These are phyloP conservation scores for Chamaecyparis obtusa DNA, from an alignment of 75 land plant species.

Conservation along the genomic window DNA sequence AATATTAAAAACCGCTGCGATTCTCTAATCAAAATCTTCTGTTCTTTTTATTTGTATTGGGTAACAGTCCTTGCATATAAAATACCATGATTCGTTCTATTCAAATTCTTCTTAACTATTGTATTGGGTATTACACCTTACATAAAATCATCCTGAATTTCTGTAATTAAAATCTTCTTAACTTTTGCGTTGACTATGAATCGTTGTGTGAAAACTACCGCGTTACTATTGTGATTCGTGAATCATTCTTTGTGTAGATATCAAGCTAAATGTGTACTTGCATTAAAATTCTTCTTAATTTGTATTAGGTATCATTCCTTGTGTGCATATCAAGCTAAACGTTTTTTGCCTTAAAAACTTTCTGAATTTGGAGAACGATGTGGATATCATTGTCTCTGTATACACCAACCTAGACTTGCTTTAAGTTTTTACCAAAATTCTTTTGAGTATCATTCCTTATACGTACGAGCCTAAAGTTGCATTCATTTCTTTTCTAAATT, in stretches of 20 bases:
- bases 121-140: not conserved
- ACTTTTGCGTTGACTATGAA: not conserved
- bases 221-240: no score
- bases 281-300: no score
- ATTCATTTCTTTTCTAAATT: not conserved
- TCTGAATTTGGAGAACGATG: not conserved
- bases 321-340: not conserved
- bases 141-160: not conserved
- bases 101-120: not conserved
- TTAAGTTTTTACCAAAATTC: not conserved
- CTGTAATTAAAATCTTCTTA: not conserved
- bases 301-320: no score
- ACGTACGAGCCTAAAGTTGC: not conserved
- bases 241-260: no score
- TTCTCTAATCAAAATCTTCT: not conserved
- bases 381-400: not conserved
- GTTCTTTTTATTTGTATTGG: not conserved
- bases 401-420: no score
- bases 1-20: not conserved
- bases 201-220: not conserved
- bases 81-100: not conserved
- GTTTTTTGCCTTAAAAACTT: not conserved
- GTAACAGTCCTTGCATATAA: no score
- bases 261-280: no score
- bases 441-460: not conserved